Evolutionary conservation across 2,329 filamentous ascomycete genomes (phyloP).

Genomic region (Microsporum canis): DNA sequence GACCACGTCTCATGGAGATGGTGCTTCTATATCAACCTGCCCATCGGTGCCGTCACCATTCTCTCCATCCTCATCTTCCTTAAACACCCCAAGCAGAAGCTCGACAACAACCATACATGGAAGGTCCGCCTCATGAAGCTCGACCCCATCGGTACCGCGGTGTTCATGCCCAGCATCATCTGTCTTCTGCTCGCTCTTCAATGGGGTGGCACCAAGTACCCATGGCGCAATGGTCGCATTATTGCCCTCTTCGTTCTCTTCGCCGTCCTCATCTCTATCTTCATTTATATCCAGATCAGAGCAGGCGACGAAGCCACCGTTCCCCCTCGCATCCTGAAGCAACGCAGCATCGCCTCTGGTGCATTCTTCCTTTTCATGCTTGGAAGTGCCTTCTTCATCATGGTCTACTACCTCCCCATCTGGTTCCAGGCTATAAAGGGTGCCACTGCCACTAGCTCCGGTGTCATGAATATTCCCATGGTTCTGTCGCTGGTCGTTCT

Average conservation of each 20-base stretch:
- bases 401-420: constrained; percentile 21
- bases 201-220: constrained; percentile 35
- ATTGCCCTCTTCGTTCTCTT: not conserved
- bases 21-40: constrained; percentile 35
- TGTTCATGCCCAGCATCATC: constrained; percentile 37
- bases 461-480: constrained; percentile 27
- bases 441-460: constrained; percentile 28
- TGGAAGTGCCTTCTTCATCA: constrained; percentile 10
- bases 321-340: constrained; percentile 20
- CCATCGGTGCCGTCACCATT: constrained; percentile 18
- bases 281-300: constrained; percentile 28
- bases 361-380: constrained; percentile 7
- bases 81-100: constrained; percentile 20
- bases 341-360: constrained; percentile 7
- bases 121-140: constrained; percentile 22
- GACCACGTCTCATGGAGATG: constrained; percentile 34
- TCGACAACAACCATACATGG: constrained; percentile 16
- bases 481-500: constrained; percentile 25
- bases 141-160: constrained; percentile 34
- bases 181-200: constrained; percentile 41
- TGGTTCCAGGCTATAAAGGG: constrained; percentile 37
- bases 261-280: constrained; percentile 33
- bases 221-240: constrained; percentile 31
- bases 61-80: constrained; percentile 26
- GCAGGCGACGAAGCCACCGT: constrained; percentile 19